phyloP scores from a whole-genome alignment of 2,329 filamentous ascomycete species.

The Aspergillus hortae region DNA sequence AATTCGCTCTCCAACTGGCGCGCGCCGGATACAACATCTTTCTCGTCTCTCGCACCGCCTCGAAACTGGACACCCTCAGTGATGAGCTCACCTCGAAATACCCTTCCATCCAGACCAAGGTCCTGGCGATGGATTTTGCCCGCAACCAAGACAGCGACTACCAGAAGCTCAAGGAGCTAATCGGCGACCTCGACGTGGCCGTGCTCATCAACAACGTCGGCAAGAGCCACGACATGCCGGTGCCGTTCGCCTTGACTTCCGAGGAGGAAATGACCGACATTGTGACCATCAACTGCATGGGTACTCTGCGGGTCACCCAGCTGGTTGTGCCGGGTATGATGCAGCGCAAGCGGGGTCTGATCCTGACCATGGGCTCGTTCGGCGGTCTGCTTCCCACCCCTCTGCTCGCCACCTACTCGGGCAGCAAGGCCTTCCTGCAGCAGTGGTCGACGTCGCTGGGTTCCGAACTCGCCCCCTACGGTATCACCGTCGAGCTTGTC shows the following conservation, averaged over 20 bases:
- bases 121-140: conserved; percentile 87
- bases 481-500: conserved; percentile 85
- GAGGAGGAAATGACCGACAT: conserved; percentile 82
- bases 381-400: conserved; percentile 90
- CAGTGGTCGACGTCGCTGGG: conserved; percentile 89
- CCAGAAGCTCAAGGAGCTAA: conserved; percentile 62
- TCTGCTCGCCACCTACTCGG: conserved; percentile 90
- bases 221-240: conserved; percentile 87
- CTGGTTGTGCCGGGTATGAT: conserved; percentile 81
- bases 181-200: conserved; percentile 73
- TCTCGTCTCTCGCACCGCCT: conserved; percentile 90
- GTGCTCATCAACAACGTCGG: conserved; percentile 97
- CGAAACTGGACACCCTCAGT: conserved; percentile 78
- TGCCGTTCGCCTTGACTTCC: conserved; percentile 77
- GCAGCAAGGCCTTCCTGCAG: conserved; percentile 96
- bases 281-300: conserved; percentile 90
- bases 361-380: conserved; percentile 97
- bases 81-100: conserved; percentile 69
- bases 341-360: conserved; percentile 77
- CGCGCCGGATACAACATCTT: conserved; percentile 90
- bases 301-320: conserved; percentile 83
- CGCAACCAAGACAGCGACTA: conserved; percentile 78
- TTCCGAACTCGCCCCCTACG: conserved; percentile 73
- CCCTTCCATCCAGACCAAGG: conserved; percentile 67
- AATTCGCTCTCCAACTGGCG: conserved; percentile 88